Conservation (phyloP, 208 protist species). For the Endotrypanum monterogeii region DNA sequence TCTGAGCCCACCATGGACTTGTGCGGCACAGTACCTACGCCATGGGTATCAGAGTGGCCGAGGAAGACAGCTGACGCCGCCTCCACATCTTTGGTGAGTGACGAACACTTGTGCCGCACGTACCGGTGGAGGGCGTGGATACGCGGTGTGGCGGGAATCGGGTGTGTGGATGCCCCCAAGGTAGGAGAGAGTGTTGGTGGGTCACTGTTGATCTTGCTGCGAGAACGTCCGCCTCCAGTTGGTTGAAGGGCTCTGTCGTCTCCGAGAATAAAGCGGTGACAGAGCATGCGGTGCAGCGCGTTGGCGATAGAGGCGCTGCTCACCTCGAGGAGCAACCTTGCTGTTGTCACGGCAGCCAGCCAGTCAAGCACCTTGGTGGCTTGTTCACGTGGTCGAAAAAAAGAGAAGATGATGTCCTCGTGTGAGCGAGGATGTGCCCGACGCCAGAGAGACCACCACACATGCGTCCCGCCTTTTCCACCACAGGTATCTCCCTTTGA, state of each 20-base stretch:
- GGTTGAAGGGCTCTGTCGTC: slow-evolving; percentile 7
- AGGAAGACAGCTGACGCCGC: slow-evolving; percentile 32
- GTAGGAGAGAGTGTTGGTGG: background rate
- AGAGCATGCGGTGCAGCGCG: slow-evolving; percentile 61
- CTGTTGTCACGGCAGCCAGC: slow-evolving; percentile 42
- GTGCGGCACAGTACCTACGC: slow-evolving; percentile 4
- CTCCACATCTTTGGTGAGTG: slow-evolving; percentile 47
- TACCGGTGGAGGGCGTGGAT: slow-evolving; percentile 39
- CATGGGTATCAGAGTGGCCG: background rate
- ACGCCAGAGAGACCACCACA: slow-evolving; percentile 79
- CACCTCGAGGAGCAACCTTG: slow-evolving; percentile 51
- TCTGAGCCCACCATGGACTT: slow-evolving; percentile 11
- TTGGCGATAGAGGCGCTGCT: slow-evolving; percentile 62
- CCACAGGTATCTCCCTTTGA: background rate
- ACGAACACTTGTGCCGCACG: slow-evolving; percentile 30
- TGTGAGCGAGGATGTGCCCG: slow-evolving; percentile 56
- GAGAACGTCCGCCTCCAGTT: background rate
- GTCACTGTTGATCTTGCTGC: background rate
- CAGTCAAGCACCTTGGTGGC: slow-evolving; percentile 54
- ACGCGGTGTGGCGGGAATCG: slow-evolving; percentile 15
- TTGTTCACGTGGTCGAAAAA: slow-evolving; percentile 51
- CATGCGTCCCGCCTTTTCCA: slow-evolving; percentile 29
- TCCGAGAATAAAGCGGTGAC: slow-evolving; percentile 53
- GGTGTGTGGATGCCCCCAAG: too few relatives aligned
- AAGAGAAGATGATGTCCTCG: slow-evolving; percentile 42